Evolutionary conservation across 2,329 filamentous ascomycete species (phyloP).

Genomic region (Ciborinia camelliae): DNA sequence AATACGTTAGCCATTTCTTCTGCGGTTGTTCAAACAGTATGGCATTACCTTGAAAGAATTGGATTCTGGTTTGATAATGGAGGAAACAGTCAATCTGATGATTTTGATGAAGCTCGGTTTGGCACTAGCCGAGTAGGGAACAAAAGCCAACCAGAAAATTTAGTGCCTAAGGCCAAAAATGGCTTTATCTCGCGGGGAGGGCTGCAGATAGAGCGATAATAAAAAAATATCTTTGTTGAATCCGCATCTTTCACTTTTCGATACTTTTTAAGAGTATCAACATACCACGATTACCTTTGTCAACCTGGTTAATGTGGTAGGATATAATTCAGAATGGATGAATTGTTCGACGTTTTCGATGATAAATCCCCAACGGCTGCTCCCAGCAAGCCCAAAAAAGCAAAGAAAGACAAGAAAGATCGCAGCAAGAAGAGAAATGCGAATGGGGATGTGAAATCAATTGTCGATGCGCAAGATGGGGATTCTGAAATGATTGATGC

Average conservation of each 20-base stretch:
- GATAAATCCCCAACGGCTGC: slow-evolving; percentile 53
- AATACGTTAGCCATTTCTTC: slow-evolving; percentile 22
- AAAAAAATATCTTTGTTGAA: slow-evolving; percentile 17
- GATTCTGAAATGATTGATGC: slow-evolving; percentile 58
- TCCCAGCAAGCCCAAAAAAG: slow-evolving; percentile 36
- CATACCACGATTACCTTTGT: not conserved
- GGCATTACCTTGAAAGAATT: slow-evolving; percentile 19
- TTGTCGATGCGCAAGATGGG: slow-evolving; percentile 56
- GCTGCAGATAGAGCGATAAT: slow-evolving; percentile 4
- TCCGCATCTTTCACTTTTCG: slow-evolving; percentile 13
- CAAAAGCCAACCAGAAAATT: slow-evolving; percentile 1
- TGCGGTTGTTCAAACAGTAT: not conserved
- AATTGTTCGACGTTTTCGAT: slow-evolving; percentile 80
- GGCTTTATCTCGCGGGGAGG: too few species aligned
- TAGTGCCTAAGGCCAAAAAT: slow-evolving; percentile 9
- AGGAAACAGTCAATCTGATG: slow-evolving; percentile 24
- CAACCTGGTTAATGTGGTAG: not conserved
- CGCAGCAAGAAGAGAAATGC: slow-evolving; percentile 83
- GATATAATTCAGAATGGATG: slow-evolving; percentile 56
- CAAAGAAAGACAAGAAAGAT: slow-evolving; percentile 50
- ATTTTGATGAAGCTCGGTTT: slow-evolving; percentile 24
- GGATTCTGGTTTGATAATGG: slow-evolving; percentile 22
- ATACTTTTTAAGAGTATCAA: slow-evolving; percentile 4
- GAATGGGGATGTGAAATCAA: slow-evolving; percentile 69
- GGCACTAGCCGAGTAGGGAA: slow-evolving; percentile 11